These are phyloP conservation scores for Monilinia aucupariae DNA, from an alignment of 2,329 filamentous ascomycete species.

Conservation along the genomic window DNA sequence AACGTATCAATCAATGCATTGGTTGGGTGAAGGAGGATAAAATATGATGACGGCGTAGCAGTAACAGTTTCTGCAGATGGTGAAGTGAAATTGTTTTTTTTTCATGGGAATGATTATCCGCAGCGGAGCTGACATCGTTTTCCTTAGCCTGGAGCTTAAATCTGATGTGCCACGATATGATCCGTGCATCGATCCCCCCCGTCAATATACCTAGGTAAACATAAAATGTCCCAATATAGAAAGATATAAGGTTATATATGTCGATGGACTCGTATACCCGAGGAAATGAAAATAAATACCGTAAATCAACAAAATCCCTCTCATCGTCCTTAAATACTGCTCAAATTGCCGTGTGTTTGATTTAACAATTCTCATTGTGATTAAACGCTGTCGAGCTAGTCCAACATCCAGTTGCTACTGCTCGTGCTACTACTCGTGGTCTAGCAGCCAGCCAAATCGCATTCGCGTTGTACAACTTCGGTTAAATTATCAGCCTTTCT, in stretches of 20 bases:
- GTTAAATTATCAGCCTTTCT: conserved; percentile 17
- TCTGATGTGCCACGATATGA: background rate
- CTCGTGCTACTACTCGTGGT: too few species aligned
- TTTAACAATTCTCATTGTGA: too few species aligned
- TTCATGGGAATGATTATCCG: conserved; percentile 3
- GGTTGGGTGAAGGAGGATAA: background rate
- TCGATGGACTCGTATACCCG: too few species aligned
- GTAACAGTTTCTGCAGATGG: background rate
- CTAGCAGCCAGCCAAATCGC: too few species aligned
- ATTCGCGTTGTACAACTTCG: conserved; percentile 11
- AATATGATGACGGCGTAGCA: background rate
- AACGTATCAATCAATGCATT: background rate
- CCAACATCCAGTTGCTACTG: too few species aligned
- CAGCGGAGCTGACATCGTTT: conserved; percentile 11
- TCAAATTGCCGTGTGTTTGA: too few species aligned
- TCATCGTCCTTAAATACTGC: too few species aligned
- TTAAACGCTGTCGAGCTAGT: too few species aligned
- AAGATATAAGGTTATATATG: background rate
- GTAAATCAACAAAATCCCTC: too few species aligned
- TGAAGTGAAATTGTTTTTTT: conserved; percentile 4
- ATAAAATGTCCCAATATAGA: background rate
- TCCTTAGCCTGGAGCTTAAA: conserved; percentile 15
- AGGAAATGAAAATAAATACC: too few species aligned
- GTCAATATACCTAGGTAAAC: background rate
- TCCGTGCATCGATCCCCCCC: background rate